Conservation (phyloP, 2,329 filamentous ascomycete genomes). For the Aspergillus cejpii region DNA sequence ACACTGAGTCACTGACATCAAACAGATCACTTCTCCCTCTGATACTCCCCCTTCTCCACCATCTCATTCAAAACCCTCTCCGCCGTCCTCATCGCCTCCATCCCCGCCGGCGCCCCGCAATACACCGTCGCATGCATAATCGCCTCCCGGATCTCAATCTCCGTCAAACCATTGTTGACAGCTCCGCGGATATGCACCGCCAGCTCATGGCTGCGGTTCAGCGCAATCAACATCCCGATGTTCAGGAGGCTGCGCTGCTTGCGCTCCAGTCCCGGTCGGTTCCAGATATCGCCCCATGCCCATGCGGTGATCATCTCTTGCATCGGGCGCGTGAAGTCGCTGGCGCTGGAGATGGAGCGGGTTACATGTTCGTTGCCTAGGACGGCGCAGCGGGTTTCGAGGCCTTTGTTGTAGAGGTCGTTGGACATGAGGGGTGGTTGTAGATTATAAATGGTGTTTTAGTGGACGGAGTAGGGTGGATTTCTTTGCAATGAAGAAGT, state of each 20-base stretch:
- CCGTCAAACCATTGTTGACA: conserved; percentile 55
- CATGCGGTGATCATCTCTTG: conserved; percentile 59
- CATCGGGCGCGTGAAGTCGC: conserved; percentile 54
- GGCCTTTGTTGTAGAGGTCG: conserved; percentile 52
- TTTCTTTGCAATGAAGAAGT: not conserved
- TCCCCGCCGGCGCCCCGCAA: conserved; percentile 50
- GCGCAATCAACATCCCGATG: conserved; percentile 58
- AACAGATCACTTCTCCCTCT: conserved; percentile 7
- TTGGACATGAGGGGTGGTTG: conserved; percentile 28
- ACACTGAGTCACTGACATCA: not conserved
- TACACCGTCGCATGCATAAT: conserved; percentile 47
- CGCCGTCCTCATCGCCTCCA: conserved; percentile 50
- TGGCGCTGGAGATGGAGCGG: conserved; percentile 48
- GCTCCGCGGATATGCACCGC: conserved; percentile 58
- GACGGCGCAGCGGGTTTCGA: conserved; percentile 55
- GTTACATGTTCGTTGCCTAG: conserved; percentile 58
- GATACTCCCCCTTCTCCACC: conserved; percentile 40
- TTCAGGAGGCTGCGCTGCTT: conserved; percentile 58
- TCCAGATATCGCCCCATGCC: conserved; percentile 60
- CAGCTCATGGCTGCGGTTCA: conserved; percentile 55
- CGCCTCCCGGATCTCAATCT: conserved; percentile 58
- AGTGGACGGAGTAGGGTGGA: not conserved
- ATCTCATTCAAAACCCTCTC: conserved; percentile 49
- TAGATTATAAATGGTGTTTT: not conserved
- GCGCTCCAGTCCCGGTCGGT: conserved; percentile 54